These are phyloP conservation scores for Osmanthus fragrans DNA, from an alignment of 257 asterid species.

Conservation along the genomic window DNA sequence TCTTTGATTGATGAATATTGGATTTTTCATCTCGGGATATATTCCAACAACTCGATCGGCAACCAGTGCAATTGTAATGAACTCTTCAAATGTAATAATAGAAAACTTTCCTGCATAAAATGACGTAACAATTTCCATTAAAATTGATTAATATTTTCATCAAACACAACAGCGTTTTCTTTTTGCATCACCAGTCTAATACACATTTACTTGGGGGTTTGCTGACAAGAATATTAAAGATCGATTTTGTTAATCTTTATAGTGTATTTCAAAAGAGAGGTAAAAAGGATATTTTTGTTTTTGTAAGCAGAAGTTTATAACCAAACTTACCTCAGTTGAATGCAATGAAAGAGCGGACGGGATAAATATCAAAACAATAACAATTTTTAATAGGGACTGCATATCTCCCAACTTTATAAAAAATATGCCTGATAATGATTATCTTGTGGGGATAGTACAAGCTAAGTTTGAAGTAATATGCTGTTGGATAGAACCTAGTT, in stretches of 20 bases:
- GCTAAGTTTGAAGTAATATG: not conserved
- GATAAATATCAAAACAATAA: not conserved
- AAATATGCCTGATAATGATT: not conserved
- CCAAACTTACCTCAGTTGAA: not conserved
- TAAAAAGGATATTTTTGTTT: not conserved
- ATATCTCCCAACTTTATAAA: not conserved
- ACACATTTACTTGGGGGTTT: not conserved
- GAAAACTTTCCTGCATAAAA: constrained; percentile 70
- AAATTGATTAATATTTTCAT: not conserved
- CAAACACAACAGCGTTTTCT: not conserved
- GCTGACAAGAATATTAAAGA: not conserved
- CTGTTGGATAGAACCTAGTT: not conserved
- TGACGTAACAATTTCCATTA: not conserved
- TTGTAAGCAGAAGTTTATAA: constrained; percentile 1
- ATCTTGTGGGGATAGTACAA: not conserved
- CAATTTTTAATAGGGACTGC: not conserved
- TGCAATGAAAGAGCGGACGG: not conserved
- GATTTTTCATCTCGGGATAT: constrained; percentile 97
- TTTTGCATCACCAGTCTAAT: constrained; percentile 1
- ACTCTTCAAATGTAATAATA: constrained; percentile 86
- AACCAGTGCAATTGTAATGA: constrained; percentile 76
- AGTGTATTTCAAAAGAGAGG: not conserved
- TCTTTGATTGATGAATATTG: constrained; percentile 77
- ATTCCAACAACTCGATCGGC: constrained; percentile 91
- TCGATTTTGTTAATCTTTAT: not conserved